Conservation (phyloP, 805 yeast species). For the Candida tallmaniae region DNA sequence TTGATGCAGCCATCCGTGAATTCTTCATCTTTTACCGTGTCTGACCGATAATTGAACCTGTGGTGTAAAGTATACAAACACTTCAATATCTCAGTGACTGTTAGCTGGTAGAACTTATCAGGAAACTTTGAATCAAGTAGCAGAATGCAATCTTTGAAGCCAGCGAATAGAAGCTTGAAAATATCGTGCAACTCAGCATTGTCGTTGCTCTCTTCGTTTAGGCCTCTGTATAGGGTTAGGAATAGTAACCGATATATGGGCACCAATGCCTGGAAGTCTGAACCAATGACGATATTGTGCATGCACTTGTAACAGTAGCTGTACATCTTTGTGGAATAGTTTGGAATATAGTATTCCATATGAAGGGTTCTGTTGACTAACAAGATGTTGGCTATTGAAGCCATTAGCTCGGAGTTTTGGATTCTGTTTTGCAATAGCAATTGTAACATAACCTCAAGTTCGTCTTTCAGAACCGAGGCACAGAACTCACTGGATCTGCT, state of each 20-base stretch:
- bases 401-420: constrained; percentile 12
- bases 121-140: constrained; percentile 1
- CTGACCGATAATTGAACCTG: constrained; percentile 12
- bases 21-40: constrained; percentile 11
- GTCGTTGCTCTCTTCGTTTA: constrained; percentile 8
- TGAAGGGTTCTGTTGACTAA: constrained; percentile 21
- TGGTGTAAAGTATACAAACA: constrained; percentile 22
- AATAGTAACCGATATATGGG: constrained; percentile 22
- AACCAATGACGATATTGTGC: constrained; percentile 4
- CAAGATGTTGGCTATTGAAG: constrained; percentile 23
- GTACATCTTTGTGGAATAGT: constrained; percentile 13
- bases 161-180: constrained; percentile 11
- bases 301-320: constrained; percentile 8
- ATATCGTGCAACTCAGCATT: constrained; percentile 9
- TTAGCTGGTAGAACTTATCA: constrained; percentile 9
- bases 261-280: constrained; percentile 13
- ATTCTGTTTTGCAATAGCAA: constrained; percentile 1
- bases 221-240: constrained; percentile 21
- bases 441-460: constrained; percentile 10
- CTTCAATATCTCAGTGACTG: constrained; percentile 19
- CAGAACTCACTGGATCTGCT: constrained; percentile 16
- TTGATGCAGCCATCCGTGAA: constrained; percentile 11
- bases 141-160: constrained; percentile 13
- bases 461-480: constrained; percentile 4
- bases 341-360: constrained; percentile 14